Percentiles rank a stretch among this genome's conserved stretches.
Conservation (phyloP, 768 basidiomycete species). For the Macrolepiota albuminosa region DNA sequence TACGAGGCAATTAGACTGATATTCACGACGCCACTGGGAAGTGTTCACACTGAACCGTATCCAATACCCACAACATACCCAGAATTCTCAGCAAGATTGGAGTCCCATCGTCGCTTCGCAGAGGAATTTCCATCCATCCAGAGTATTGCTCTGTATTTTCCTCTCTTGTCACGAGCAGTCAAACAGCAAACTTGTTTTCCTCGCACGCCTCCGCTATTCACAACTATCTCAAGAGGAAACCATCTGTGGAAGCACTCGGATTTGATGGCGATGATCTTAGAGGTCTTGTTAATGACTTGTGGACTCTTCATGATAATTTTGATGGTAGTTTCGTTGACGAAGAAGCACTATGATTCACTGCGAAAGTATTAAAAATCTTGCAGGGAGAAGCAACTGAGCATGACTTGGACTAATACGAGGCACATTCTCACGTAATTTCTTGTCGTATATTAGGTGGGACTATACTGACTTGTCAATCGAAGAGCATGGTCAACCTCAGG, state of each 20-base stretch:
- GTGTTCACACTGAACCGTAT: slow-evolving; percentile 46
- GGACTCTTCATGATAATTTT: slow-evolving; percentile 51
- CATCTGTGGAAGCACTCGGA: slow-evolving; percentile 30
- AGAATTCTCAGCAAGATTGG: slow-evolving; percentile 26
- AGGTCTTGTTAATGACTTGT: slow-evolving; percentile 53
- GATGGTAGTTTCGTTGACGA: neutral
- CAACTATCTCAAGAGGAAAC: slow-evolving; percentile 33
- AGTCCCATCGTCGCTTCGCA: slow-evolving; percentile 1
- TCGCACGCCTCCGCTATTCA: slow-evolving; percentile 51
- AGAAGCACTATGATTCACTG: neutral
- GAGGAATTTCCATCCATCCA: slow-evolving; percentile 13
- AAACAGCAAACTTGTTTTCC: slow-evolving; percentile 37
- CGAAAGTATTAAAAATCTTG: too few species aligned
- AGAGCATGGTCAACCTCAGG: neutral
- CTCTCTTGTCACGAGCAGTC: slow-evolving; percentile 39
- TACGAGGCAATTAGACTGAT: slow-evolving; percentile 4
- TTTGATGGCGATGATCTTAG: slow-evolving; percentile 52
- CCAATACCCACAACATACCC: slow-evolving; percentile 63
- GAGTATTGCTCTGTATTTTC: slow-evolving; percentile 30
- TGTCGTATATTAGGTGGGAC: neutral
- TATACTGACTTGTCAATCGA: neutral
- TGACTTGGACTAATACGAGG: neutral
- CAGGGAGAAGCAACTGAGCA: too few species aligned
- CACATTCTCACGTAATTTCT: neutral
- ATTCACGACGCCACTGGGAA: slow-evolving; percentile 18